A percentile compares a stretch with the other conserved stretches of the same genome.
Evolutionary conservation across 768 basidiomycete species (phyloP).

Genomic region (Termitomyces bulborhizus): DNA sequence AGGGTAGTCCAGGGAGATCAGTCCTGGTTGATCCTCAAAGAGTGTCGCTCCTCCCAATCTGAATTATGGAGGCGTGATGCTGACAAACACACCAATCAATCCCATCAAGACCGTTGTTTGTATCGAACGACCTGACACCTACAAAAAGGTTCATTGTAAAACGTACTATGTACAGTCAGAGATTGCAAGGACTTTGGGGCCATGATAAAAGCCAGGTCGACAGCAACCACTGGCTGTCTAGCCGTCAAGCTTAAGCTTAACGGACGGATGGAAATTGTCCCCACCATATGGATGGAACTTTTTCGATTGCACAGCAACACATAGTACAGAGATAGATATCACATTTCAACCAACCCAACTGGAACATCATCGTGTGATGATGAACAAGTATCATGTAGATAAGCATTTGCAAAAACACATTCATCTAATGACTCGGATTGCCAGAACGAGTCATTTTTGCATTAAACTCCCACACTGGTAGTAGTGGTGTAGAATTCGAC

Average conservation of each 20-base stretch:
- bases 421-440: not conserved
- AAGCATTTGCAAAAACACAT: not conserved
- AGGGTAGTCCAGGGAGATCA: constrained; percentile 17
- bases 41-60: constrained; percentile 8
- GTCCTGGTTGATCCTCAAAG: constrained; percentile 17
- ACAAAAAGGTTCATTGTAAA: not conserved
- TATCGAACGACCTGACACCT: not conserved
- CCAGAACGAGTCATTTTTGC: not conserved
- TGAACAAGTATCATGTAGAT: not conserved
- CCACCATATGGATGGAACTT: too few relatives aligned
- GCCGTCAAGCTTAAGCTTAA: not conserved
- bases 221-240: not conserved
- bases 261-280: not conserved
- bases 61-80: constrained; percentile 16
- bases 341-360: not conserved
- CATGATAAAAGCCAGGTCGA: not conserved
- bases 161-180: not conserved
- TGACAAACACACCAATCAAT: constrained; percentile 17
- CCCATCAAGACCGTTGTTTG: not conserved
- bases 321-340: not conserved
- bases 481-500: not conserved
- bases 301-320: not conserved
- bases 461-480: not conserved
- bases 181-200: not conserved
- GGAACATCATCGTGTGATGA: too few relatives aligned